Percentiles rank a stretch among this genome's conserved stretches.
These are phyloP conservation scores for Stephanodiscus minutulus DNA, from an alignment of 108 stramenopile genomes.

Conservation along the genomic window DNA sequence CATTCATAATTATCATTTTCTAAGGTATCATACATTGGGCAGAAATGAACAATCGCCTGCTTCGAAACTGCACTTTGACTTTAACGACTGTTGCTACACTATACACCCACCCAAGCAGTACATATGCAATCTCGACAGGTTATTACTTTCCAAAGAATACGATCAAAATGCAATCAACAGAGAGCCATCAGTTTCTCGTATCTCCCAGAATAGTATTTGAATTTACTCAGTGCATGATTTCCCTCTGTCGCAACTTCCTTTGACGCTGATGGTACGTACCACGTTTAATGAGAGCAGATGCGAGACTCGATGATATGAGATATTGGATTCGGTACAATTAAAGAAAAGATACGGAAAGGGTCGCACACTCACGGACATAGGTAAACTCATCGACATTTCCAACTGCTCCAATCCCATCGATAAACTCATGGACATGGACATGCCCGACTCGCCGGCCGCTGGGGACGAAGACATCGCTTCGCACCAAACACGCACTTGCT, in stretches of 20 bases:
- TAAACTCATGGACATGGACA: slow-evolving; percentile 8
- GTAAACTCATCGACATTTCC: background rate
- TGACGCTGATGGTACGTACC: too few species aligned
- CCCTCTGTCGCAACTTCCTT: background rate
- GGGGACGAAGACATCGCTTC: background rate
- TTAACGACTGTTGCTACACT: too few species aligned
- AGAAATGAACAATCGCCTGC: too few species aligned
- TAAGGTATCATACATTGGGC: too few species aligned
- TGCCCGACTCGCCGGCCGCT: background rate
- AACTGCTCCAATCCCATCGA: background rate
- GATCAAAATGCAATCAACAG: too few species aligned
- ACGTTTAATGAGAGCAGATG: background rate
- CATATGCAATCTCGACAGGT: too few species aligned
- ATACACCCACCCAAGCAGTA: too few species aligned
- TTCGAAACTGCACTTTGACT: too few species aligned
- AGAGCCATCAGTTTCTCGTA: too few species aligned
- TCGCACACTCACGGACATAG: background rate
- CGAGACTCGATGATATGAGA: background rate
- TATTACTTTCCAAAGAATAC: too few species aligned
- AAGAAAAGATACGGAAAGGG: background rate
- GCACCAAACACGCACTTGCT: slow-evolving; percentile 16
- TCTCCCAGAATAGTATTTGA: too few species aligned
- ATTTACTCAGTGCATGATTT: background rate
- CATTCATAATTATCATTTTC: too few species aligned
- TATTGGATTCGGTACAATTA: background rate